These are phyloP conservation scores for Globisporangium recalcitrans DNA, from an alignment of 352 stramenopile genomes.

Conservation along the genomic window DNA sequence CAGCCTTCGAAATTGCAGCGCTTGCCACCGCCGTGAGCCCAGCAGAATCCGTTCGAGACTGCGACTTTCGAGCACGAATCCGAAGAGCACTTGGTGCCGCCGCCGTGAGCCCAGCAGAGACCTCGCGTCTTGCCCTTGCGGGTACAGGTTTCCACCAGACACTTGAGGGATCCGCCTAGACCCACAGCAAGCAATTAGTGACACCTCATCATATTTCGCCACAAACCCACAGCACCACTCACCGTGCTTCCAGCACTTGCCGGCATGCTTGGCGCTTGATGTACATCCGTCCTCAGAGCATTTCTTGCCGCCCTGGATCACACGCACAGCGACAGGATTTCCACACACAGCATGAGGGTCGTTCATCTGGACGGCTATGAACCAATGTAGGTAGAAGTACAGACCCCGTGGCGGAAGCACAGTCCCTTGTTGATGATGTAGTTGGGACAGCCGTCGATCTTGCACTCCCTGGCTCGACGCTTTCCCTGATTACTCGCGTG, in stretches of 20 bases:
- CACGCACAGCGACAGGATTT: too few relatives aligned
- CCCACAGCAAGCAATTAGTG: too few relatives aligned
- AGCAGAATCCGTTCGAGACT: neutral
- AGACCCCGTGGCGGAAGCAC: conserved; percentile 6
- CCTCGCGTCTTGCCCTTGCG: conserved; percentile 29
- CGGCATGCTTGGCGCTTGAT: conserved; percentile 32
- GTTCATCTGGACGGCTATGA: too few relatives aligned
- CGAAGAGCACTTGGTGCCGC: conserved; percentile 33
- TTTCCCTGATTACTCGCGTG: conserved; percentile 29
- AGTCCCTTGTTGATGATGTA: conserved; percentile 33
- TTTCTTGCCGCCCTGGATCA: conserved; percentile 36
- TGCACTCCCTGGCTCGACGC: conserved; percentile 40
- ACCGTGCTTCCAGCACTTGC: conserved; percentile 37
- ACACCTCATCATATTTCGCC: too few relatives aligned
- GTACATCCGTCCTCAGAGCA: conserved; percentile 27
- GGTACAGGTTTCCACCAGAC: conserved; percentile 18
- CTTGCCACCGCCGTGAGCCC: conserved; percentile 29
- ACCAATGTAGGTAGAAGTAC: neutral
- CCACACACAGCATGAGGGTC: too few relatives aligned
- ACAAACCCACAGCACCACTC: neutral
- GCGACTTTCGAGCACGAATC: conserved; percentile 26
- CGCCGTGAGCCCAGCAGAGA: conserved; percentile 40
- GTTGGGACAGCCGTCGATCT: conserved; percentile 38
- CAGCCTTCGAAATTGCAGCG: conserved; percentile 27
- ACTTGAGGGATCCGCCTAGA: conserved; percentile 35